These are phyloP conservation scores for Yarrowia galli DNA, from an alignment of 1,139 yeast species.

Conservation along the genomic window DNA sequence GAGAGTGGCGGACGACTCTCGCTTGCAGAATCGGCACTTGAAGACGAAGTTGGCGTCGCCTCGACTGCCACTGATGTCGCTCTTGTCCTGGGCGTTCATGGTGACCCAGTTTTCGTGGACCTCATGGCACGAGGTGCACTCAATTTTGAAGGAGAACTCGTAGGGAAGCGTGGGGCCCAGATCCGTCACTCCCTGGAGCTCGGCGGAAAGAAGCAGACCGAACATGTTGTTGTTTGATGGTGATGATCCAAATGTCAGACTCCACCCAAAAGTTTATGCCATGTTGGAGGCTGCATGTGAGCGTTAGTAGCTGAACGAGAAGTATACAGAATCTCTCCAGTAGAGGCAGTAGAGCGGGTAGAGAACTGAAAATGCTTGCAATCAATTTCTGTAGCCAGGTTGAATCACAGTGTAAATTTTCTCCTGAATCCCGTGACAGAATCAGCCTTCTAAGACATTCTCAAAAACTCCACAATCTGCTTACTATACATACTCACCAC, in stretches of 20 bases:
- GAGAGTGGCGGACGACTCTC: constrained; percentile 53
- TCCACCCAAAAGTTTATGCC: constrained; percentile 5
- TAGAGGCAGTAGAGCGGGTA: too few relatives aligned
- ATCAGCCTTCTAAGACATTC: too few relatives aligned
- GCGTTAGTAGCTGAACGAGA: too few relatives aligned
- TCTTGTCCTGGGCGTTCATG: constrained; percentile 65
- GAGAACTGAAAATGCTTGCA: too few relatives aligned
- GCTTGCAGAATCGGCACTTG: constrained; percentile 73
- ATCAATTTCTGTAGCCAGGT: too few relatives aligned
- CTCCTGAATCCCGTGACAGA: too few relatives aligned
- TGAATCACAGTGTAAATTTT: too few relatives aligned
- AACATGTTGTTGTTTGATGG: constrained; percentile 47
- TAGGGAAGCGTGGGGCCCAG: constrained; percentile 65
- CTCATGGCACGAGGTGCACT: constrained; percentile 83
- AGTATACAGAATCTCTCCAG: too few relatives aligned
- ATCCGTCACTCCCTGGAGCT: constrained; percentile 67
- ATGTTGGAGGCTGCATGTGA: too few relatives aligned
- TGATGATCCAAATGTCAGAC: not conserved
- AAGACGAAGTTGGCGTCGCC: constrained; percentile 88
- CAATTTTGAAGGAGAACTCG: constrained; percentile 74
- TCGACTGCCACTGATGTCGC: constrained; percentile 72
- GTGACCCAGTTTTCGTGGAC: constrained; percentile 75
- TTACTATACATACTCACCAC: too few relatives aligned
- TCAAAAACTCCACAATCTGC: too few relatives aligned
- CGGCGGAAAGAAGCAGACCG: constrained; percentile 64